A percentile compares a stretch with the other conserved stretches of the same genome.
Conservation (phyloP, 495 filamentous ascomycete species). For the Penicillium daleae region DNA sequence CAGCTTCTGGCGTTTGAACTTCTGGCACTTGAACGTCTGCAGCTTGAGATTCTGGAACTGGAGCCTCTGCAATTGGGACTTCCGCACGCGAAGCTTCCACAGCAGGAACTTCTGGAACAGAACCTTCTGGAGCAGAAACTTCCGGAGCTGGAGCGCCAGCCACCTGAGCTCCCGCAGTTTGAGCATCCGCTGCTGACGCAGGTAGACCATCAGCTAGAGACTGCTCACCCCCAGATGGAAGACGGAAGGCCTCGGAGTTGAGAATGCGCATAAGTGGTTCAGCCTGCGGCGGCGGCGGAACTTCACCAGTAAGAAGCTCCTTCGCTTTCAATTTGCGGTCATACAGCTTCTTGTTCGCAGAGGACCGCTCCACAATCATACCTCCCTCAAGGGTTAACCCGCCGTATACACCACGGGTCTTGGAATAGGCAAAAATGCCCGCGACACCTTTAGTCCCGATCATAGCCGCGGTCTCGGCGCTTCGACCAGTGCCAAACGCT, state of each 20-base stretch:
- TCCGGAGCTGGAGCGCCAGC: background rate
- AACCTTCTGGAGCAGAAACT: background rate
- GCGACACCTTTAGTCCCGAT: slow-evolving; percentile 78
- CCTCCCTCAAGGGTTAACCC: slow-evolving; percentile 87
- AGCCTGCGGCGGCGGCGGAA: slow-evolving; percentile 77
- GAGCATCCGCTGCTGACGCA: background rate
- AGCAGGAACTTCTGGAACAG: background rate
- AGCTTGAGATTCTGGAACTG: too few relatives aligned
- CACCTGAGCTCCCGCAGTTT: background rate
- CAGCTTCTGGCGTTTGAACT: too few relatives aligned
- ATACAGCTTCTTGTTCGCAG: slow-evolving; percentile 93
- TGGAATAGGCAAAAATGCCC: slow-evolving; percentile 88
- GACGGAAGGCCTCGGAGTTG: slow-evolving; percentile 42
- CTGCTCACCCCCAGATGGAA: background rate
- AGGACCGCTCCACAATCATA: slow-evolving; percentile 81
- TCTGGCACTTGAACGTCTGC: too few relatives aligned
- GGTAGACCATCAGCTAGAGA: background rate
- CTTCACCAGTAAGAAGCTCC: slow-evolving; percentile 74
- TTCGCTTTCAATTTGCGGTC: slow-evolving; percentile 71
- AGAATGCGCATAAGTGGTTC: slow-evolving; percentile 77
- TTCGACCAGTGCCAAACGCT: slow-evolving; percentile 87
- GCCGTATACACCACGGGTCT: slow-evolving; percentile 92
- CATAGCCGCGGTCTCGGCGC: slow-evolving; percentile 86
- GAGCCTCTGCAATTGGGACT: too few relatives aligned
- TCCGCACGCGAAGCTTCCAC: too few relatives aligned